These are phyloP conservation scores for Venturia effusa DNA, from an alignment of 2,329 filamentous ascomycete genomes.

Conservation along the genomic window DNA sequence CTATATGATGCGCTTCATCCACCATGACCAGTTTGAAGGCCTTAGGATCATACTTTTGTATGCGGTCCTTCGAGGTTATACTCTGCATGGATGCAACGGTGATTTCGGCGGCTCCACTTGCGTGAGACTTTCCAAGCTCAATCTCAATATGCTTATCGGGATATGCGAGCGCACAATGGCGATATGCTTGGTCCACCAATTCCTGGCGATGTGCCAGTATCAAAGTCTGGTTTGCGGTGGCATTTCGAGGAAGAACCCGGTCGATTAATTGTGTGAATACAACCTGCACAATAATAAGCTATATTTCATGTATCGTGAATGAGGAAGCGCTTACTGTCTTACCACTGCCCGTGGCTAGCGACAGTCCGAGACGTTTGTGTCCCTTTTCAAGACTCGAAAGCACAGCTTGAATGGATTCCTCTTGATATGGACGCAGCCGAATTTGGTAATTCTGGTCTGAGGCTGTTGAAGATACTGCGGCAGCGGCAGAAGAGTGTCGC, in stretches of 20 bases:
- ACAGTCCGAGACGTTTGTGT: conserved; percentile 71
- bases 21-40: conserved; percentile 85
- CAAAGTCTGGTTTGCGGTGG: conserved; percentile 62
- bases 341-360: conserved; percentile 75
- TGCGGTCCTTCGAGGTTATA: conserved; percentile 62
- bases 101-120: conserved; percentile 77
- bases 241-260: conserved; percentile 49
- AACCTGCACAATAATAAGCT: conserved; percentile 43
- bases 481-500: not conserved
- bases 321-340: conserved; percentile 56
- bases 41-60: conserved; percentile 70
- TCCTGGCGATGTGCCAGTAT: conserved; percentile 89
- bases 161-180: conserved; percentile 72
- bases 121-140: conserved; percentile 74
- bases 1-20: conserved; percentile 95
- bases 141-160: conserved; percentile 74
- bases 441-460: conserved; percentile 25
- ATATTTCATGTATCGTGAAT: not conserved
- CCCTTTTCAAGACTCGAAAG: conserved; percentile 57
- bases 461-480: not conserved
- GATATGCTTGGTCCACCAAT: conserved; percentile 85
- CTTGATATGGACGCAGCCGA: conserved; percentile 71
- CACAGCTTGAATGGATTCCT: conserved; percentile 82
- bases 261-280: conserved; percentile 94
- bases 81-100: conserved; percentile 86